A percentile compares a stretch with the other conserved stretches of the same genome.
These are phyloP conservation scores for Aurantiochytrium sp. DNA, from an alignment of 108 stramenopile genomes.

Conservation along the genomic window DNA sequence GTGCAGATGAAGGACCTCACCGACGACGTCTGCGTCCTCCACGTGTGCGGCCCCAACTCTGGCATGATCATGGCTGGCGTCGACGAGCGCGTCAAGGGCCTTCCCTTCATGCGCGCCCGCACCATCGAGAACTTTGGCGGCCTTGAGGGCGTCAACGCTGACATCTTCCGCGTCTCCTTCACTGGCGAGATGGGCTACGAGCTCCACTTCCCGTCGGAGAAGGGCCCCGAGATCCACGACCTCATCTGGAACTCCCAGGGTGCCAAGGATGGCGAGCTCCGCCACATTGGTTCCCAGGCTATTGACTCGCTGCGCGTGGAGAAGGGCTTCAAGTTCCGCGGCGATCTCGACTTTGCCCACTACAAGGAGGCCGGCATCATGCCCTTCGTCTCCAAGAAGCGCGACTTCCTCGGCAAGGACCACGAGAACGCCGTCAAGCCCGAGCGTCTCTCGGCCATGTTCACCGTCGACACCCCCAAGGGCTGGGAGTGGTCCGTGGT, in stretches of 20 bases:
- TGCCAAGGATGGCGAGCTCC: not conserved
- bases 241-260: not conserved
- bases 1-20: not conserved
- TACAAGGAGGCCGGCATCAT: slow-evolving; percentile 8
- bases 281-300: not conserved
- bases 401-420: not conserved
- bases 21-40: not conserved
- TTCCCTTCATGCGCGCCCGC: not conserved
- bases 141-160: not conserved
- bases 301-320: not conserved
- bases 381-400: slow-evolving; percentile 16
- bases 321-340: slow-evolving; percentile 19
- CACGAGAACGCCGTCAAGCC: not conserved
- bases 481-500: slow-evolving; percentile 6
- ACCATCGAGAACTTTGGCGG: not conserved
- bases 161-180: not conserved
- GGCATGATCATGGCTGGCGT: not conserved
- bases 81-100: not conserved
- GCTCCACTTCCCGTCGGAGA: not conserved
- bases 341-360: slow-evolving; percentile 3
- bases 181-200: slow-evolving; percentile 14
- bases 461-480: not conserved
- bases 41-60: not conserved
- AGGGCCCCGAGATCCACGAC: not conserved
- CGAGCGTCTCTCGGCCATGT: not conserved